These are phyloP conservation scores for Skeletonema menzelii DNA, from an alignment of 108 stramenopile species.

Conservation along the genomic window DNA sequence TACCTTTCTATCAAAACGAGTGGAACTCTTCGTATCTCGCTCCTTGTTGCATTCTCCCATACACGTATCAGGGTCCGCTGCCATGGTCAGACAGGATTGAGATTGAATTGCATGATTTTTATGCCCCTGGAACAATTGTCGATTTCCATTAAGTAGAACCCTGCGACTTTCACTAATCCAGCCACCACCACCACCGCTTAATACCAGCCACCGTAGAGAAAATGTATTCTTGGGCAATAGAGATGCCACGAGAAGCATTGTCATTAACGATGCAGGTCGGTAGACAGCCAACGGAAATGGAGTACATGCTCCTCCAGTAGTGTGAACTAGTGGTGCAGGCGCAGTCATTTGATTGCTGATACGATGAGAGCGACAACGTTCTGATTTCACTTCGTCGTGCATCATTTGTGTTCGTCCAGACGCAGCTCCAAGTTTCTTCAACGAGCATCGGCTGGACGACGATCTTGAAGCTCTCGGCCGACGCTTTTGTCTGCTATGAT, in stretches of 20 bases:
- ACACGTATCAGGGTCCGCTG: neutral
- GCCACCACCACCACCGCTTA: constrained; percentile 11
- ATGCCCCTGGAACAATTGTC: neutral
- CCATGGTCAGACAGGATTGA: neutral
- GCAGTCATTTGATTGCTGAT: neutral
- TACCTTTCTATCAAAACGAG: neutral
- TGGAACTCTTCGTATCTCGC: neutral
- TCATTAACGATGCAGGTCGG: constrained; percentile 19
- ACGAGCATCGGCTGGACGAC: neutral
- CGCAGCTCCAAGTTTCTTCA: neutral
- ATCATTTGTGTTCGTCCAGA: neutral
- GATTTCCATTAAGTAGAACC: neutral
- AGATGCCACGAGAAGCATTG: constrained; percentile 26
- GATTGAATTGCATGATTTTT: neutral
- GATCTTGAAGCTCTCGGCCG: neutral
- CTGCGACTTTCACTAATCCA: neutral
- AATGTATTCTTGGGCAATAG: constrained; percentile 36
- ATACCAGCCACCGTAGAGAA: constrained; percentile 36
- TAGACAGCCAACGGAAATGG: constrained; percentile 10
- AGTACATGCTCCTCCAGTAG: neutral
- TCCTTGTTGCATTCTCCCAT: neutral
- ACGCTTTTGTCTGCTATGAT: neutral
- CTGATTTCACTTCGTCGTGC: neutral
- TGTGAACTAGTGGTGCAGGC: neutral
- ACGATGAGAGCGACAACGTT: neutral